Percentiles rank a stretch among this genome's conserved stretches.
Conservation (phyloP, 1,139 yeast species). For the Hemisphaericaspora lyxosophila region DNA sequence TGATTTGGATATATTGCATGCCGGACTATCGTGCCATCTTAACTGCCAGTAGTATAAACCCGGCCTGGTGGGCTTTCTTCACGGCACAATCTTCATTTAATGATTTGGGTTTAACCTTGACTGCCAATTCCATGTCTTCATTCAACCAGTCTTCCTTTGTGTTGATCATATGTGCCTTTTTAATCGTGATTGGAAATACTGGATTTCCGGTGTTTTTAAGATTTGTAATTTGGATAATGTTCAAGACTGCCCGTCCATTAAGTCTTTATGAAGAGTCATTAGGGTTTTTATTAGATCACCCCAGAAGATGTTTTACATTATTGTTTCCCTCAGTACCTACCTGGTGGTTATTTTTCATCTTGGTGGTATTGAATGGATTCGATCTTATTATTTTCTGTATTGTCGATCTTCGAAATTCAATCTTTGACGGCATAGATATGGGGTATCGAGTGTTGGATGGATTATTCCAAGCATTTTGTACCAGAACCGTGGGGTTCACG, state of each 20-base stretch:
- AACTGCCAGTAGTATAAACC: conserved; percentile 56
- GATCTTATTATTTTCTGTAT: conserved; percentile 81
- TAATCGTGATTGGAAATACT: conserved; percentile 87
- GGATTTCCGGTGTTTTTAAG: conserved; percentile 86
- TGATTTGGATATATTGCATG: conserved; percentile 64
- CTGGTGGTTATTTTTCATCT: conserved; percentile 84
- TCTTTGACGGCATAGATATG: conserved; percentile 50
- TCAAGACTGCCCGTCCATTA: conserved; percentile 63
- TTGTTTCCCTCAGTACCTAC: conserved; percentile 91
- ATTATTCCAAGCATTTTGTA: conserved; percentile 83
- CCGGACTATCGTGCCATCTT: conserved; percentile 44
- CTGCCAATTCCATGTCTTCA: conserved; percentile 72
- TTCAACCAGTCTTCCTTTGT: conserved; percentile 66
- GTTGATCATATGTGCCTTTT: conserved; percentile 59
- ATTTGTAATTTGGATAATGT: conserved; percentile 76
- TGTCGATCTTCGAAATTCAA: conserved; percentile 61
- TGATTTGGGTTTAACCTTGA: conserved; percentile 79
- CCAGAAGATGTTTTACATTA: conserved; percentile 92
- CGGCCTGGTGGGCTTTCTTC: conserved; percentile 93
- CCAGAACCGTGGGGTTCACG: conserved; percentile 91
- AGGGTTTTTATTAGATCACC: conserved; percentile 88
- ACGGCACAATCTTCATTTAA: conserved; percentile 76
- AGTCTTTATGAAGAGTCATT: conserved; percentile 72
- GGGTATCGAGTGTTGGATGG: conserved; percentile 80
- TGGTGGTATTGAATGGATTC: conserved; percentile 67